Percentiles rank a stretch among this genome's conserved stretches.
phyloP scores from a whole-genome alignment of 2,329 filamentous ascomycete genomes.

The Colletotrichum chrysophilum region DNA sequence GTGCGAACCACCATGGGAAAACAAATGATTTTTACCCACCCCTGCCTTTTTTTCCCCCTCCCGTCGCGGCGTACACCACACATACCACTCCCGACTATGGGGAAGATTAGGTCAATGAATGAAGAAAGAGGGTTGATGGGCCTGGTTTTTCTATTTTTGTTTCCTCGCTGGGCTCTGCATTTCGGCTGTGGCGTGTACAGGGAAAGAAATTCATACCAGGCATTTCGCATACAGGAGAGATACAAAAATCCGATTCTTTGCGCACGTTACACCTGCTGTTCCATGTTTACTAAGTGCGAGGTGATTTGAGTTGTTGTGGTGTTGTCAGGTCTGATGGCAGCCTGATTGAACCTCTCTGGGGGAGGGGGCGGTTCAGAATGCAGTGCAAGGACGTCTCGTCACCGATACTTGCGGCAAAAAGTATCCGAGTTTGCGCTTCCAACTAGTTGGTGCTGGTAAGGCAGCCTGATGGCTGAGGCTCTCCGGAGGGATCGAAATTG shows the following conservation, averaged over 20 bases:
- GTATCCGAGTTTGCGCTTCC: no score
- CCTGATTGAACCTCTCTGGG: no score
- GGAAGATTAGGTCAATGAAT: not conserved
- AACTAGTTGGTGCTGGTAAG: no score
- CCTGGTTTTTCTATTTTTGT: constrained; percentile 26
- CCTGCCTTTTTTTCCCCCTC: not conserved
- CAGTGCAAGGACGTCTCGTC: no score
- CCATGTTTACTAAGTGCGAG: no score
- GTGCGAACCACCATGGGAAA: constrained; percentile 20
- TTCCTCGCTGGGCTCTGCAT: constrained; percentile 54
- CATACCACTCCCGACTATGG: not conserved
- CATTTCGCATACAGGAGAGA: constrained; percentile 52
- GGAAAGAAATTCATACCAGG: constrained; percentile 51
- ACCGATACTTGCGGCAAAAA: no score
- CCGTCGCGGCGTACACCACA: not conserved
- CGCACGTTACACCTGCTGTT: constrained; percentile 11
- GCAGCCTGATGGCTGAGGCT: no score
- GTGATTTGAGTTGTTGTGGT: no score
- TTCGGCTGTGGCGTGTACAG: constrained; percentile 59
- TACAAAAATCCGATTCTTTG: constrained; percentile 32
- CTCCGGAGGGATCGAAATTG: no score
- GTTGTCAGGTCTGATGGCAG: no score
- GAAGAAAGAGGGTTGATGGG: constrained; percentile 13
- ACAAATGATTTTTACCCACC: not conserved
- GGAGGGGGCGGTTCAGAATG: no score